Evolutionary conservation across 106 monocot species (phyloP).

Genomic region (Narthecium ossifragum): DNA sequence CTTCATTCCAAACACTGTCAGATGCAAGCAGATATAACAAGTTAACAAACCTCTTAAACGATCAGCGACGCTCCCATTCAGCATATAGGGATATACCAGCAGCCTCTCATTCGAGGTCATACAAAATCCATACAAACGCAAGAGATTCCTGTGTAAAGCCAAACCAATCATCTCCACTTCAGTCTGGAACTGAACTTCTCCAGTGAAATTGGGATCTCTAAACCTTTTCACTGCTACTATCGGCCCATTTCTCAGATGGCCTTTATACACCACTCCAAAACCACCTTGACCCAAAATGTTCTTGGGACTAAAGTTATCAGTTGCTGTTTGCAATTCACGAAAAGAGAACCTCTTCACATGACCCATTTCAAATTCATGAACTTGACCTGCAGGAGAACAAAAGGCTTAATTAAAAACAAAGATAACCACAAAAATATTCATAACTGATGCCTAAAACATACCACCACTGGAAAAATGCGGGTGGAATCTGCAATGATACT

Average conservation of each 20-base stretch:
- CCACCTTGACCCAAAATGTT: slow-evolving; percentile 94
- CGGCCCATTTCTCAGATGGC: slow-evolving; percentile 60
- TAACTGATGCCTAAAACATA: slow-evolving; percentile 10
- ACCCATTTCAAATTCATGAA: slow-evolving; percentile 75
- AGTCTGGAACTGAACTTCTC: slow-evolving; percentile 93
- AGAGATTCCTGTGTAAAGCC: slow-evolving; percentile 84
- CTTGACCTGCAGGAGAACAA: slow-evolving; percentile 37
- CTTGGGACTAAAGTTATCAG: slow-evolving; percentile 69
- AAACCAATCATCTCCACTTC: slow-evolving; percentile 99
- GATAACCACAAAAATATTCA: background rate
- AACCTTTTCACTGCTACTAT: slow-evolving; percentile 79
- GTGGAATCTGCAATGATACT: slow-evolving; percentile 35
- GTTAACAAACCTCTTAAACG: slow-evolving; percentile 69
- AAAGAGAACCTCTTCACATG: slow-evolving; percentile 83
- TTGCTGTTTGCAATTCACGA: slow-evolving; percentile 71
- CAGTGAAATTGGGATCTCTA: slow-evolving; percentile 90
- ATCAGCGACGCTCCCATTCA: slow-evolving; percentile 96
- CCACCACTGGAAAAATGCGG: slow-evolving; percentile 31
- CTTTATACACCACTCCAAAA: slow-evolving; percentile 93
- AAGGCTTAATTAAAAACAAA: background rate
- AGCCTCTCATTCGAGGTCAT: slow-evolving; percentile 80
- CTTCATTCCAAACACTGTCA: too few species aligned
- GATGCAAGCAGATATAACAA: background rate
- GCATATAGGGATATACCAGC: slow-evolving; percentile 92
- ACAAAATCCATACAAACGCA: slow-evolving; percentile 87